Conservation (phyloP, 1,284 basidiomycete species). For the Apiotrichum akiyoshidainum region DNA sequence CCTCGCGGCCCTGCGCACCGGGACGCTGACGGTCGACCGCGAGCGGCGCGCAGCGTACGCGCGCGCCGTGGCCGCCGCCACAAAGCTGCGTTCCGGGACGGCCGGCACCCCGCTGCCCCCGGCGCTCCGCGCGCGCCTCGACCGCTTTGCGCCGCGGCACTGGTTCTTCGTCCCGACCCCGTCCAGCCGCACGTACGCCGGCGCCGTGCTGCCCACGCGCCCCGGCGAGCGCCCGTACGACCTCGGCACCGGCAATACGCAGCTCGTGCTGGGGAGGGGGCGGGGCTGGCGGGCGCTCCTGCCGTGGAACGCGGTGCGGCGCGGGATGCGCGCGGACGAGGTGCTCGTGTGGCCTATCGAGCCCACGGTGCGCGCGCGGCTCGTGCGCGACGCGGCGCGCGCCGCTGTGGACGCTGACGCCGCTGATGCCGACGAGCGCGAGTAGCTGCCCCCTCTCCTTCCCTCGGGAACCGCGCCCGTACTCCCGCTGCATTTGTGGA, state of each 20-base stretch:
- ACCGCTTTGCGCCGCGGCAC: slow-evolving; percentile 18
- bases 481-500: too few species aligned
- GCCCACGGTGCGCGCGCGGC: background rate
- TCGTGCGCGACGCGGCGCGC: background rate
- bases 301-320: slow-evolving; percentile 31
- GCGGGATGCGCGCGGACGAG: slow-evolving; percentile 20
- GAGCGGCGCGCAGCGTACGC: slow-evolving; percentile 25
- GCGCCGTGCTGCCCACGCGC: slow-evolving; percentile 23
- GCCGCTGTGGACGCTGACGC: background rate
- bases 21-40: slow-evolving; percentile 37
- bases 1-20: slow-evolving; percentile 18
- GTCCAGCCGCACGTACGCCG: background rate
- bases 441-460: background rate
- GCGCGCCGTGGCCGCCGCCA: slow-evolving; percentile 3
- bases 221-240: slow-evolving; percentile 32
- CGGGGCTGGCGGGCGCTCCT: slow-evolving; percentile 29
- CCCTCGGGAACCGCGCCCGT: background rate
- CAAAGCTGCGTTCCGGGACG: too few species aligned
- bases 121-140: background rate
- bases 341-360: slow-evolving; percentile 32
- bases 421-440: too few species aligned
- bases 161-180: slow-evolving; percentile 37
- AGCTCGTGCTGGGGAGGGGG: slow-evolving; percentile 27
- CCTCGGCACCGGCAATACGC: slow-evolving; percentile 21
- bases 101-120: slow-evolving; percentile 15